phyloP scores from a whole-genome alignment of 2,329 filamentous ascomycete genomes.

The Hansfordia pulvinata region DNA sequence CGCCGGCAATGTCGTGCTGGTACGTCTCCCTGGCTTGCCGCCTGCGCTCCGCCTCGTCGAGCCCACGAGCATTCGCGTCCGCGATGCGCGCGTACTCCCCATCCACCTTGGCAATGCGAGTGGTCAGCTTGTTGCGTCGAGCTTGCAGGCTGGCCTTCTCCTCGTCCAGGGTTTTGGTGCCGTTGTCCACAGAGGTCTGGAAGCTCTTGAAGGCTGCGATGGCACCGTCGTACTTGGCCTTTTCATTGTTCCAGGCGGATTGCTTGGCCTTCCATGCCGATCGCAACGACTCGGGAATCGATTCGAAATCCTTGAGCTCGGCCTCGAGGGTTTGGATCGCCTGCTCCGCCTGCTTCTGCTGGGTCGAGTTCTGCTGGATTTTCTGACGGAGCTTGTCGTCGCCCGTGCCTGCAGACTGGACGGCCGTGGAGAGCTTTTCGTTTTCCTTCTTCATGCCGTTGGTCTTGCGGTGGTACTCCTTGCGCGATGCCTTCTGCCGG shows the following conservation, averaged over 20 bases:
- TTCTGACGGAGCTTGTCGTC: constrained; percentile 68
- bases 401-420: constrained; percentile 55
- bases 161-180: constrained; percentile 47
- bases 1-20: constrained; percentile 29
- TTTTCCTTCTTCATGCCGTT: constrained; percentile 60
- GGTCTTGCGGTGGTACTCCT: constrained; percentile 60
- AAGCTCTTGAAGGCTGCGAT: constrained; percentile 39
- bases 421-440: constrained; percentile 51
- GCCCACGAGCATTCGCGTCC: constrained; percentile 52
- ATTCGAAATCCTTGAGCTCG: constrained; percentile 52
- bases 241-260: constrained; percentile 37
- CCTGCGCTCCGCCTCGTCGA: constrained; percentile 48
- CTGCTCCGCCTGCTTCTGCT: constrained; percentile 50
- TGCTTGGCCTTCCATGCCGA: constrained; percentile 42
- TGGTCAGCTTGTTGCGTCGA: constrained; percentile 59
- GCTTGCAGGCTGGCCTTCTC: constrained; percentile 50
- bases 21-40: constrained; percentile 34
- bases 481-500: constrained; percentile 55
- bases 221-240: constrained; percentile 44
- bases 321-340: constrained; percentile 39
- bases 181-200: constrained; percentile 48
- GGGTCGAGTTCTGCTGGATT: constrained; percentile 60
- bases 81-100: constrained; percentile 58
- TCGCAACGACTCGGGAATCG: constrained; percentile 47
- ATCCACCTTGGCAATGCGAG: constrained; percentile 58